Conservation (phyloP, 768 basidiomycete species). For the Psilocybe sp. region DNA sequence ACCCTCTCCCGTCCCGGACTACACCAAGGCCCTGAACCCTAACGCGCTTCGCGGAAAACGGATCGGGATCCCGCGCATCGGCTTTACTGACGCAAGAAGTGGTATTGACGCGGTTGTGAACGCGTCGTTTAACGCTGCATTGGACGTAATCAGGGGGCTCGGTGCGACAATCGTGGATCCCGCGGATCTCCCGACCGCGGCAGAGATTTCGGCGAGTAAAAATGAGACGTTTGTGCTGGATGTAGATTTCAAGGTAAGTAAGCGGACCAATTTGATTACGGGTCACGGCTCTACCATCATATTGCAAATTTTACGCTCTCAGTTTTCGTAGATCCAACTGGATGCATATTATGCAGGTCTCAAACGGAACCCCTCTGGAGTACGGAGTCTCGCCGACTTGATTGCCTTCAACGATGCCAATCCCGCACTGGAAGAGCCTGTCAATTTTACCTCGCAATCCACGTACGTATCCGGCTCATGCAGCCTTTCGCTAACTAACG, state of each 20-base stretch:
- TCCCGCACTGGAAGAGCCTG: too few relatives aligned
- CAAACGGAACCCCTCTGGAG: slow-evolving; percentile 1
- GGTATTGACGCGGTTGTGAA: slow-evolving; percentile 18
- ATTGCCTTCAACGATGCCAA: too few relatives aligned
- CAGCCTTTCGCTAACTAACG: too few relatives aligned
- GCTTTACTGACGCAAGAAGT: slow-evolving; percentile 25
- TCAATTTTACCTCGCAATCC: too few relatives aligned
- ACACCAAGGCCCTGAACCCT: slow-evolving; percentile 44
- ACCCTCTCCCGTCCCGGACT: slow-evolving; percentile 52
- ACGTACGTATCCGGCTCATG: too few relatives aligned
- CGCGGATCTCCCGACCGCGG: slow-evolving; percentile 53
- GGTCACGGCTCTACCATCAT: too few relatives aligned
- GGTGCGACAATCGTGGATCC: slow-evolving; percentile 60
- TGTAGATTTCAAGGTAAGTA: slow-evolving; percentile 13
- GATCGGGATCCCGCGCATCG: slow-evolving; percentile 48
- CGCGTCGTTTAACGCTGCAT: slow-evolving; percentile 35
- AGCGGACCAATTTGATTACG: too few relatives aligned
- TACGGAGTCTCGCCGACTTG: background rate
- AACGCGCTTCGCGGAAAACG: slow-evolving; percentile 47
- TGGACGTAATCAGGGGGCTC: slow-evolving; percentile 31
- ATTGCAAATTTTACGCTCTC: too few relatives aligned
- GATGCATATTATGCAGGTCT: background rate
- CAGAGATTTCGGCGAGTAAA: slow-evolving; percentile 41
- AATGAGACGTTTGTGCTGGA: slow-evolving; percentile 53
- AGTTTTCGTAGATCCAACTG: background rate